Conservation (phyloP, 2,329 filamentous ascomycete species). For the Curvularia lunata region DNA sequence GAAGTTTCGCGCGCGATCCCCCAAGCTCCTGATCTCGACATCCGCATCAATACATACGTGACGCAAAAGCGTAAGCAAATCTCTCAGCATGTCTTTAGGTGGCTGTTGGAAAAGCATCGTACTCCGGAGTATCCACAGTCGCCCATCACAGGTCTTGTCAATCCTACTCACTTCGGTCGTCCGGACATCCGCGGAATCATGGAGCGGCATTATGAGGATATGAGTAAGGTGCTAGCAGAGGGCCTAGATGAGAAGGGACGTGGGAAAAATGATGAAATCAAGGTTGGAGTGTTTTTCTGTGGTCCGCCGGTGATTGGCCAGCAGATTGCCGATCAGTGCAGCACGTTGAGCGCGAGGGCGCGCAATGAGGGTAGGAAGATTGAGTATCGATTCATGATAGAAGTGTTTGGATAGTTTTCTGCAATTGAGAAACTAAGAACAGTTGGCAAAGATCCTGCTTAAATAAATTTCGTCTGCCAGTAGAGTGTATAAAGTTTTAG, state of each 20-base stretch:
- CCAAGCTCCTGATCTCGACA: slow-evolving; percentile 52
- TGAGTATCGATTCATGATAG: slow-evolving; percentile 64
- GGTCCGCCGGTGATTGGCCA: slow-evolving; percentile 62
- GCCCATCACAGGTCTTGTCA: slow-evolving; percentile 61
- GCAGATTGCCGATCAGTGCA: slow-evolving; percentile 62
- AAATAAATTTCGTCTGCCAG: neutral
- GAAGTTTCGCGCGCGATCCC: slow-evolving; percentile 48
- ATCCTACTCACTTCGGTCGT: slow-evolving; percentile 61
- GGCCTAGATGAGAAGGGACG: slow-evolving; percentile 25
- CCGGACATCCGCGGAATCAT: slow-evolving; percentile 62
- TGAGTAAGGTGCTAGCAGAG: slow-evolving; percentile 48
- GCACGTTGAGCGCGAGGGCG: slow-evolving; percentile 58
- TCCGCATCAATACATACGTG: slow-evolving; percentile 63
- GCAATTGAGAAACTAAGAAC: too few relatives aligned
- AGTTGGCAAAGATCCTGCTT: too few relatives aligned
- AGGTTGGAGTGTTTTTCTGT: slow-evolving; percentile 64
- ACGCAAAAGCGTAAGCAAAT: slow-evolving; percentile 62
- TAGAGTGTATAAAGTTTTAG: neutral
- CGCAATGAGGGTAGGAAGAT: slow-evolving; percentile 60
- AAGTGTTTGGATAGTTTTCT: slow-evolving; percentile 58
- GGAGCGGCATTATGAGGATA: slow-evolving; percentile 61
- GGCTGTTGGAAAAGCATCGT: slow-evolving; percentile 63
- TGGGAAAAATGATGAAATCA: slow-evolving; percentile 44
- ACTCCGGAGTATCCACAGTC: slow-evolving; percentile 60
- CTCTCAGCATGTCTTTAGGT: slow-evolving; percentile 62